A percentile compares a stretch with the other conserved stretches of the same genome.
These are phyloP conservation scores for Mycena capillaripes DNA, from an alignment of 768 basidiomycete genomes.

Conservation along the genomic window DNA sequence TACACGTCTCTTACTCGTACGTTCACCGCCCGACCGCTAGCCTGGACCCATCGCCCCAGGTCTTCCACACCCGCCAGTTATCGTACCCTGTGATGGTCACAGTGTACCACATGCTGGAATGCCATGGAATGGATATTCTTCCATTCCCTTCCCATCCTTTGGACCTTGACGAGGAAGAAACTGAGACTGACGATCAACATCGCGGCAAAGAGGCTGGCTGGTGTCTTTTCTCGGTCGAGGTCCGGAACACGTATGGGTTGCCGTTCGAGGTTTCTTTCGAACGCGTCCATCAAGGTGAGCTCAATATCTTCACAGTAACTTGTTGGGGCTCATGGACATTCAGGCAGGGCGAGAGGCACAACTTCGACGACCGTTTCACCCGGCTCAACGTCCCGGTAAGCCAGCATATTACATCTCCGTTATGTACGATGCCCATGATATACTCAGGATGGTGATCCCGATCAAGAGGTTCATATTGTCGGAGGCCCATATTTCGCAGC, in stretches of 20 bases:
- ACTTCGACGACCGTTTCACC: slow-evolving; percentile 82
- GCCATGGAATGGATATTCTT: slow-evolving; percentile 84
- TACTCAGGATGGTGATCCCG: slow-evolving; percentile 73
- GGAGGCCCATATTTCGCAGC: slow-evolving; percentile 66
- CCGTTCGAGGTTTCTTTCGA: slow-evolving; percentile 92
- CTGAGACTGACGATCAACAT: slow-evolving; percentile 40
- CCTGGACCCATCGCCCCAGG: slow-evolving; percentile 51
- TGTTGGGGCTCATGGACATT: not conserved
- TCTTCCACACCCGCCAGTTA: slow-evolving; percentile 90
- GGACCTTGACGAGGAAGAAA: slow-evolving; percentile 39
- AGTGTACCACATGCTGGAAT: slow-evolving; percentile 96
- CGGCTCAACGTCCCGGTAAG: slow-evolving; percentile 87
- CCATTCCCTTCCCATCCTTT: slow-evolving; percentile 63
- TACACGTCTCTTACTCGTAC: slow-evolving; percentile 89
- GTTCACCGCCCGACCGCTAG: slow-evolving; percentile 60
- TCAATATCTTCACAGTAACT: not conserved
- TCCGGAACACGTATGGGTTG: slow-evolving; percentile 91
- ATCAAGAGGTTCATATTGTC: slow-evolving; percentile 78
- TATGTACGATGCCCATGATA: not conserved
- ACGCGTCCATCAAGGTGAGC: slow-evolving; percentile 72
- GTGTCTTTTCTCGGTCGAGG: slow-evolving; percentile 91
- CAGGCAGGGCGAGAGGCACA: slow-evolving; percentile 57
- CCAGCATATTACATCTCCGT: not conserved
- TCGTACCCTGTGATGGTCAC: slow-evolving; percentile 92
- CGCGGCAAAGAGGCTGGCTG: slow-evolving; percentile 71